Percentiles rank a stretch among this genome's conserved stretches.
Conservation (phyloP, 176 grass and related monocot genomes). For the Oryza meyeriana region DNA sequence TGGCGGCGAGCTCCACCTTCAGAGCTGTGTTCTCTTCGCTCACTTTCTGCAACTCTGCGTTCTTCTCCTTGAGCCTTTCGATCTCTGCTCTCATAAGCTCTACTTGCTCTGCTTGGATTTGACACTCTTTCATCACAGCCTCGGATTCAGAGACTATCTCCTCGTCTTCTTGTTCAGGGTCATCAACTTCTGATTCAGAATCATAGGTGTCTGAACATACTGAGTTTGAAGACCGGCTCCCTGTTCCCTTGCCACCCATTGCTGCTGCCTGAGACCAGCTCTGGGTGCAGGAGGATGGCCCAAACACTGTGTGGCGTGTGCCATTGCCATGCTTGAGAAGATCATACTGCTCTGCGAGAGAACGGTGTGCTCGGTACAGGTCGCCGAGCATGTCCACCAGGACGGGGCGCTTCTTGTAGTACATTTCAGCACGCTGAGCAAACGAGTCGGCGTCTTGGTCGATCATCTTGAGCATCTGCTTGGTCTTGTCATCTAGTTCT, state of each 20-base stretch:
- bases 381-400: conserved; percentile 81
- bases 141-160: background rate
- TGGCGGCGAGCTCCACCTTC: conserved; percentile 43
- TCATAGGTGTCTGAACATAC: conserved; percentile 49
- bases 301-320: conserved; percentile 37
- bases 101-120: conserved; percentile 10
- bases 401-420: conserved; percentile 80
- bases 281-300: conserved; percentile 35
- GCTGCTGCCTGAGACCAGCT: conserved; percentile 13
- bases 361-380: conserved; percentile 75
- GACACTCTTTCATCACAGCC: background rate
- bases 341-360: conserved; percentile 71
- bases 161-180: conserved; percentile 51
- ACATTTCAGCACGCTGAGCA: conserved; percentile 90
- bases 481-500: conserved; percentile 85
- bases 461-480: conserved; percentile 80
- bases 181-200: conserved; percentile 67
- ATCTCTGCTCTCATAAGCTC: conserved; percentile 46
- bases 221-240: conserved; percentile 16
- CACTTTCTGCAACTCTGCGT: conserved; percentile 32
- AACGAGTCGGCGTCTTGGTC: conserved; percentile 92
- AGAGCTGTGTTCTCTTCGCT: conserved; percentile 40
- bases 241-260: background rate
- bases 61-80: conserved; percentile 34
- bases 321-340: conserved; percentile 53